A percentile compares a stretch with the other conserved stretches of the same genome.
phyloP scores from a whole-genome alignment of 495 filamentous ascomycete genomes.

The Aspergillus carlsbadensis region DNA sequence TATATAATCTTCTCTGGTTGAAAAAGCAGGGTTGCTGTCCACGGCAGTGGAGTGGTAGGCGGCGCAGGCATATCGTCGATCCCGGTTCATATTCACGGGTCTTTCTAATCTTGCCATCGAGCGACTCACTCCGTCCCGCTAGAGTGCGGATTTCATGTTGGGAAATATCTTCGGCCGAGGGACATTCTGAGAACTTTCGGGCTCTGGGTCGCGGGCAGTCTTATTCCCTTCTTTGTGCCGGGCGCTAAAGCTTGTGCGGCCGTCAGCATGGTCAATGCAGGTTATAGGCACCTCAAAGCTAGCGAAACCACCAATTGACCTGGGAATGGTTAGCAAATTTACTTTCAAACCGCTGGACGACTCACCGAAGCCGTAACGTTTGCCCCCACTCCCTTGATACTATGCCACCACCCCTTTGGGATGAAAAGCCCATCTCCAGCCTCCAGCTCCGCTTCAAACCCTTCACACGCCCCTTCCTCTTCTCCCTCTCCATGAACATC shows the following conservation, averaged over 20 bases:
- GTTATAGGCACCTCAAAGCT: neutral
- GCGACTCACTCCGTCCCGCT: too few species aligned
- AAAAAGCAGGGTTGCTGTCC: too few species aligned
- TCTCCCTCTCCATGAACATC: slow-evolving; percentile 18
- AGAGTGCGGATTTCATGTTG: too few species aligned
- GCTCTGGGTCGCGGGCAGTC: too few species aligned
- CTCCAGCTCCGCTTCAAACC: slow-evolving; percentile 58
- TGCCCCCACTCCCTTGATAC: slow-evolving; percentile 69
- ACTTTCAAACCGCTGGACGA: slow-evolving; percentile 10
- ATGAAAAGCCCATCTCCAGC: slow-evolving; percentile 81
- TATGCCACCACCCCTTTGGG: slow-evolving; percentile 95
- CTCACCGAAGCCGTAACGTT: slow-evolving; percentile 67
- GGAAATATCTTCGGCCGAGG: too few species aligned
- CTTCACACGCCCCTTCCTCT: slow-evolving; percentile 28
- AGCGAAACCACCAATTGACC: slow-evolving; percentile 95
- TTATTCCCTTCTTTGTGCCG: neutral
- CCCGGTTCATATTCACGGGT: too few species aligned
- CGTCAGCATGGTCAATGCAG: neutral
- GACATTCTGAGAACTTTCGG: too few species aligned
- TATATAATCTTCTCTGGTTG: too few species aligned
- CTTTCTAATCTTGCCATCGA: too few species aligned
- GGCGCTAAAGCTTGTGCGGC: neutral
- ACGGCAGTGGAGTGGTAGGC: too few species aligned
- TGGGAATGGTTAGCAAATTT: slow-evolving; percentile 38
- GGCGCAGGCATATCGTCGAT: too few species aligned